Conservation (phyloP, 352 stramenopile genomes). For the Thraustochytrium sp. region DNA sequence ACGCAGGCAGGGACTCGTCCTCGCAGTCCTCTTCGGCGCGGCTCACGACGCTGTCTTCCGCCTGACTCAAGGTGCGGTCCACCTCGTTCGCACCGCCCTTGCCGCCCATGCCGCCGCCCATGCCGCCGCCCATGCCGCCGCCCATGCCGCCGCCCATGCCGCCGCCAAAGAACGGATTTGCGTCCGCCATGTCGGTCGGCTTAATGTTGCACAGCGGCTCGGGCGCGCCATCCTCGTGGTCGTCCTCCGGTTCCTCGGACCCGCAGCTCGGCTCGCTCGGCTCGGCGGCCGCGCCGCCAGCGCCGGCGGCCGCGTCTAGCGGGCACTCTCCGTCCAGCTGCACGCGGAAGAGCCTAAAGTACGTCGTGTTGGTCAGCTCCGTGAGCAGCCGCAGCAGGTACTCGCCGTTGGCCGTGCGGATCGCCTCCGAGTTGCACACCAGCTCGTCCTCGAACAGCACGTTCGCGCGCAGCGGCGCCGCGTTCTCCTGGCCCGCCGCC, state of each 20-base stretch:
- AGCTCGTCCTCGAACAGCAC: slow-evolving; percentile 23
- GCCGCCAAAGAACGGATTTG: background rate
- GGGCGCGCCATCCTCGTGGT: background rate
- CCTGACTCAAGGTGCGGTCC: background rate
- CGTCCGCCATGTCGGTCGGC: background rate
- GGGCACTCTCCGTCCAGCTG: slow-evolving; percentile 34
- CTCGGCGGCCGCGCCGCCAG: background rate
- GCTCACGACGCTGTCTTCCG: background rate
- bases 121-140: background rate
- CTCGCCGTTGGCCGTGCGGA: slow-evolving; percentile 4
- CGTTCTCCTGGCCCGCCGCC: background rate
- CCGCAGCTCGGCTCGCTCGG: background rate
- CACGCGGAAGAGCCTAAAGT: slow-evolving; percentile 45
- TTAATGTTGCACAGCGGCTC: background rate
- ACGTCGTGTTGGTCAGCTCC: slow-evolving; percentile 44
- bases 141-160: background rate
- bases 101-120: background rate
- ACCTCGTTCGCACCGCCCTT: background rate
- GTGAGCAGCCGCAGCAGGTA: background rate
- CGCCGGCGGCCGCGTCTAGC: background rate
- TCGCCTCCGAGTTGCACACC: slow-evolving; percentile 23
- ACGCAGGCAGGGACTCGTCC: slow-evolving; percentile 12
- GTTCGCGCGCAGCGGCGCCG: background rate
- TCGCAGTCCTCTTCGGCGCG: slow-evolving; percentile 19
- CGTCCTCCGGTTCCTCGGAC: background rate